Evolutionary conservation across 371 early-diverging fungal genomes (phyloP).

Genomic region (Rhizopus stolonifer): DNA sequence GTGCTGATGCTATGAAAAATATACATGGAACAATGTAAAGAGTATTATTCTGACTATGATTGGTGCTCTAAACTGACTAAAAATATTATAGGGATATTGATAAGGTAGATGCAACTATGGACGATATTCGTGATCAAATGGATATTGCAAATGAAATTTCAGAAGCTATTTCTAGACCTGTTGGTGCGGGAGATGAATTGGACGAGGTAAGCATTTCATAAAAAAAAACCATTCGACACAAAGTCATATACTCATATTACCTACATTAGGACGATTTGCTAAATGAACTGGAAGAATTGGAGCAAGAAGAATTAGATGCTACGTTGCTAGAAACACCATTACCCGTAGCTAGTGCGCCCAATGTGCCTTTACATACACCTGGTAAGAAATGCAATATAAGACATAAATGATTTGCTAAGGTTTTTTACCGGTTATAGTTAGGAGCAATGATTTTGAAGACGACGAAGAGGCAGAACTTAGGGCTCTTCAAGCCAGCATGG

Average conservation of each 20-base stretch:
- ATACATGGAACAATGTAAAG: conserved; percentile 95
- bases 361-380: conserved; percentile 63
- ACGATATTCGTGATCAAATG: conserved; percentile 97
- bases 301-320: conserved; percentile 91
- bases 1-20: conserved; percentile 91
- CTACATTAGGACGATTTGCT: conserved; percentile 89
- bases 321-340: conserved; percentile 79
- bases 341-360: conserved; percentile 62
- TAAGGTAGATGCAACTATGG: conserved; percentile 95
- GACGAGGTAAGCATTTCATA: conserved; percentile 85
- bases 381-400: too few relatives aligned
- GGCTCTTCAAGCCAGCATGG: conserved; percentile 80
- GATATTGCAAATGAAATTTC: conserved; percentile 94
- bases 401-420: too few relatives aligned
- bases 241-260: too few relatives aligned
- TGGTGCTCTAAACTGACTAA: too few relatives aligned
- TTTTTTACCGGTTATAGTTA: too few relatives aligned
- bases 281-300: conserved; percentile 90
- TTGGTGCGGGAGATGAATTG: conserved; percentile 77
- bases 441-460: too few relatives aligned
- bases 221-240: too few relatives aligned
- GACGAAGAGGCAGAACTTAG: conserved; percentile 89
- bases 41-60: too few relatives aligned
- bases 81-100: conserved; percentile 82
- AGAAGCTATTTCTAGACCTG: conserved; percentile 92